phyloP scores from a whole-genome alignment of 352 stramenopile species.

The Phytophthora multivora region DNA sequence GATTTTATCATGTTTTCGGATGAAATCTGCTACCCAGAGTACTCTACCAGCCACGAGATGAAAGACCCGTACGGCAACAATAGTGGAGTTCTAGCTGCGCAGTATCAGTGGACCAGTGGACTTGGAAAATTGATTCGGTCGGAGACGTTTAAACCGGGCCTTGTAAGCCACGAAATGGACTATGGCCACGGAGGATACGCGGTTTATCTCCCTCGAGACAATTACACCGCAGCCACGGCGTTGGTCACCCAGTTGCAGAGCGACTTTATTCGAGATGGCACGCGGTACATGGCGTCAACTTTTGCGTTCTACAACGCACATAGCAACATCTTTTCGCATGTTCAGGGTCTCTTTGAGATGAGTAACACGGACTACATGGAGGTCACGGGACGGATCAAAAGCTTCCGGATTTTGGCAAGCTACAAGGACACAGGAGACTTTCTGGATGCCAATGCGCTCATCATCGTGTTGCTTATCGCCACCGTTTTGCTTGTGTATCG shows the following conservation, averaged over 20 bases:
- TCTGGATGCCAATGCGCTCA: slow-evolving; percentile 54
- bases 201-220: slow-evolving; percentile 76
- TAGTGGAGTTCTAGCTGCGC: slow-evolving; percentile 29
- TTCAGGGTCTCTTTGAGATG: slow-evolving; percentile 78
- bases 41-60: slow-evolving; percentile 43
- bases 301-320: slow-evolving; percentile 79
- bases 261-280: slow-evolving; percentile 65
- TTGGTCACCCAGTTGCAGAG: slow-evolving; percentile 55
- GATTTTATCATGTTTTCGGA: slow-evolving; percentile 75
- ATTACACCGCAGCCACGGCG: slow-evolving; percentile 50
- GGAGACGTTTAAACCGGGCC: slow-evolving; percentile 70
- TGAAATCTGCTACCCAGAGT: slow-evolving; percentile 77
- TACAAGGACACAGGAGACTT: slow-evolving; percentile 54
- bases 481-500: slow-evolving; percentile 56
- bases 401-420: slow-evolving; percentile 67
- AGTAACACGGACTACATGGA: slow-evolving; percentile 83
- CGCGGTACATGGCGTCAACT: slow-evolving; percentile 62
- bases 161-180: slow-evolving; percentile 71
- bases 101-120: slow-evolving; percentile 53
- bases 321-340: slow-evolving; percentile 78
- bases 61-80: slow-evolving; percentile 55
- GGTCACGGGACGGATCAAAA: slow-evolving; percentile 67
- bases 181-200: slow-evolving; percentile 77
- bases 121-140: slow-evolving; percentile 57
- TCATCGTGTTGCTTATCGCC: slow-evolving; percentile 62